These are phyloP conservation scores for Colletotrichum sp. DNA, from an alignment of 2,329 filamentous ascomycete genomes.

Conservation along the genomic window DNA sequence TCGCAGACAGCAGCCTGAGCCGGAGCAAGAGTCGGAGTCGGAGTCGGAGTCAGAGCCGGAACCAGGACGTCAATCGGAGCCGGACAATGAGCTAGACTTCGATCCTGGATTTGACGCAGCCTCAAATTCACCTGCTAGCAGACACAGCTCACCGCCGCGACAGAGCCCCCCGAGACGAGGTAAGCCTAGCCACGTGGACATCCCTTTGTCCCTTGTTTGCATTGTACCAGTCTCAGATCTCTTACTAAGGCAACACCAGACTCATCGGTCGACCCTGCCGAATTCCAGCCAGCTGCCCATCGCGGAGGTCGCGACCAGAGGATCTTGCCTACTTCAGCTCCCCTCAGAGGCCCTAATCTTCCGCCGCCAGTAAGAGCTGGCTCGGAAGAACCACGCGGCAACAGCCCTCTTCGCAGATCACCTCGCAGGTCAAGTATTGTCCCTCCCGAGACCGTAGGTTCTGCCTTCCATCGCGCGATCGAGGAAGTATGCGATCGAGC, in stretches of 20 bases:
- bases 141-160: background rate
- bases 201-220: background rate
- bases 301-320: background rate
- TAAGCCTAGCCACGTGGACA: background rate
- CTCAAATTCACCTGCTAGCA: background rate
- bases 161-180: background rate
- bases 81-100: background rate
- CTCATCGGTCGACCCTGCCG: background rate
- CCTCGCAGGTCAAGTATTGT: background rate
- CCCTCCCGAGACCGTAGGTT: background rate
- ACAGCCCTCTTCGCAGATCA: background rate
- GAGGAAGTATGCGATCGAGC: background rate
- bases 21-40: background rate
- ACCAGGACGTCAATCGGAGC: background rate
- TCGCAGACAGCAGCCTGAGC: background rate
- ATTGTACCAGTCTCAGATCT: background rate
- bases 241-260: background rate
- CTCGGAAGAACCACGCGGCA: background rate
- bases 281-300: background rate
- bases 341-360: background rate
- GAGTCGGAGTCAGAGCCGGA: background rate
- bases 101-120: background rate
- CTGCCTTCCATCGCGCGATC: slow-evolving; percentile 4
- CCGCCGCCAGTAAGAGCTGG: background rate
- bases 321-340: background rate